Conservation (phyloP, 345 rosid species). For the Eucalyptus sideroxylon region DNA sequence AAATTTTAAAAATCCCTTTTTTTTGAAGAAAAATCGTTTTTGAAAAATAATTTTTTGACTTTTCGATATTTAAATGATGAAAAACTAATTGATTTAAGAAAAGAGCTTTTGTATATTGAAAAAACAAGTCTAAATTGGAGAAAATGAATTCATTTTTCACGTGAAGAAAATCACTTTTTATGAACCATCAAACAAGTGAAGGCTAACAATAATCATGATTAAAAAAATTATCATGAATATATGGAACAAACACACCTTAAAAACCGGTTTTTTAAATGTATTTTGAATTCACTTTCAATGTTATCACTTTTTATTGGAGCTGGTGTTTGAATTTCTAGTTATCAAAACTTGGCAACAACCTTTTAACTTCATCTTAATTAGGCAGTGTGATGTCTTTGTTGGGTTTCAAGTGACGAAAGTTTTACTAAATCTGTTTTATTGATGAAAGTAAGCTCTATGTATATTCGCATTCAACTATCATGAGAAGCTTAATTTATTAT, state of each 20-base stretch:
- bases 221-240: too few species aligned
- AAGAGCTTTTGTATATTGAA: too few species aligned
- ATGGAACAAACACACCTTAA: rapidly evolving
- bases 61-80: background rate
- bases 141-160: background rate
- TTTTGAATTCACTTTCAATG: background rate
- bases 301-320: background rate
- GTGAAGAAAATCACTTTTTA: background rate
- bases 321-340: too few species aligned
- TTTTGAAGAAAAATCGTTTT: too few species aligned
- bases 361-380: background rate
- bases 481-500: background rate
- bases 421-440: background rate
- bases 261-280: background rate
- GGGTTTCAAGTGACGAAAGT: background rate
- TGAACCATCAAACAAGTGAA: background rate
- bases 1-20: background rate
- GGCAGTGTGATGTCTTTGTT: background rate
- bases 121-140: background rate
- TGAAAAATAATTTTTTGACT: too few species aligned
- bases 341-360: too few species aligned
- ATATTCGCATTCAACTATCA: background rate
- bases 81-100: background rate
- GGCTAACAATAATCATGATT: background rate
- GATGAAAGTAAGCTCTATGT: background rate